Evolutionary conservation across 176 grass and related monocot genomes (phyloP).

Genomic region (Typha latifolia): DNA sequence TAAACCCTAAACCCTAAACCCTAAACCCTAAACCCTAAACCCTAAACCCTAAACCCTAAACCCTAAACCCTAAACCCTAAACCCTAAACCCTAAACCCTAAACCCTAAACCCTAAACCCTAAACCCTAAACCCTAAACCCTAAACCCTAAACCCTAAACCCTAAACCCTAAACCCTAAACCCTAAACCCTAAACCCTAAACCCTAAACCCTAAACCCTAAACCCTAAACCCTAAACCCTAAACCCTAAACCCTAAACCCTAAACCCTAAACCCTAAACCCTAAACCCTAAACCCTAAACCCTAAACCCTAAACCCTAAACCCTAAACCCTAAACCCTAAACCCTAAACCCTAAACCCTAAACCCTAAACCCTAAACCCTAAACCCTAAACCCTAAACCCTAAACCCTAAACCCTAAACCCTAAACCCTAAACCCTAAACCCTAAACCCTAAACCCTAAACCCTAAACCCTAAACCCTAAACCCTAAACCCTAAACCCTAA

Average conservation of each 20-base stretch:
- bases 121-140: conserved; percentile 11
- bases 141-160: conserved; percentile 3
- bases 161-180: background rate
- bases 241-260: conserved; percentile 1
- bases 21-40: conserved; percentile 13
- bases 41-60: conserved; percentile 20
- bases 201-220: background rate
- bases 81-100: background rate
- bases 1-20: conserved; percentile 13
- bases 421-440: conserved; percentile 16
- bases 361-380: conserved; percentile 12
- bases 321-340: conserved; percentile 4
- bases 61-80: background rate
- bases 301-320: conserved; percentile 1
- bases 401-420: conserved; percentile 20
- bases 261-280: conserved; percentile 5
- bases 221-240: conserved; percentile 1
- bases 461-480: background rate
- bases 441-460: conserved; percentile 13
- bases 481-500: conserved; percentile 13
- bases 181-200: conserved; percentile 3
- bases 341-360: background rate
- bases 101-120: conserved; percentile 11
- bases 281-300: conserved; percentile 3
- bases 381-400: conserved; percentile 16